Evolutionary conservation across 331 rosid genomes (phyloP).

Genomic region (Malus hybrid): DNA sequence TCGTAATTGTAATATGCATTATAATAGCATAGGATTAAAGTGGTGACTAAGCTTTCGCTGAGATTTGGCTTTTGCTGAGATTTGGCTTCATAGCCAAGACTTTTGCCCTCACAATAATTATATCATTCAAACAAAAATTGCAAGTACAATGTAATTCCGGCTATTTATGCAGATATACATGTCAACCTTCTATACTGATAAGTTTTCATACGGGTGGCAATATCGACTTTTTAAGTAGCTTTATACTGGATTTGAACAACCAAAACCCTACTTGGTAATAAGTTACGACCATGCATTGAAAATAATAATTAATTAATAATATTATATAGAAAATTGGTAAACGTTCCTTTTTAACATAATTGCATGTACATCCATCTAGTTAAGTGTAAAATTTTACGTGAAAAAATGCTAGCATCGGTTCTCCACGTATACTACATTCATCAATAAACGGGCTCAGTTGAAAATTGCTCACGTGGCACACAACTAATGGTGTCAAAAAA

Average conservation of each 20-base stretch:
- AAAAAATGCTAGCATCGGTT: not conserved
- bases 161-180: conserved; percentile 3
- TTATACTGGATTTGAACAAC: not conserved
- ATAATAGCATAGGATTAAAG: conserved; percentile 8
- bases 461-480: not conserved
- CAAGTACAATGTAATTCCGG: not conserved
- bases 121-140: not conserved
- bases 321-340: not conserved
- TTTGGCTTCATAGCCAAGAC: not conserved
- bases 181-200: conserved; percentile 9
- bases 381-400: not conserved
- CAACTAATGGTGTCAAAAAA: not conserved
- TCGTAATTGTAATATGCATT: conserved; percentile 6
- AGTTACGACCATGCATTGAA: not conserved
- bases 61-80: not conserved
- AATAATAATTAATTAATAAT: not conserved
- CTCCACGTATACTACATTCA: not conserved
- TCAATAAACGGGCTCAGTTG: not conserved
- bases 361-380: not conserved
- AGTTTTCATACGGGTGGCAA: not conserved
- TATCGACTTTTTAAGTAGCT: not conserved
- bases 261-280: not conserved
- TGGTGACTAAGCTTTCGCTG: not conserved
- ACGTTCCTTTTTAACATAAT: not conserved
- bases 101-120: not conserved